phyloP scores from a whole-genome alignment of 768 basidiomycete genomes.

The Tylopilus rubrobrunneus region DNA sequence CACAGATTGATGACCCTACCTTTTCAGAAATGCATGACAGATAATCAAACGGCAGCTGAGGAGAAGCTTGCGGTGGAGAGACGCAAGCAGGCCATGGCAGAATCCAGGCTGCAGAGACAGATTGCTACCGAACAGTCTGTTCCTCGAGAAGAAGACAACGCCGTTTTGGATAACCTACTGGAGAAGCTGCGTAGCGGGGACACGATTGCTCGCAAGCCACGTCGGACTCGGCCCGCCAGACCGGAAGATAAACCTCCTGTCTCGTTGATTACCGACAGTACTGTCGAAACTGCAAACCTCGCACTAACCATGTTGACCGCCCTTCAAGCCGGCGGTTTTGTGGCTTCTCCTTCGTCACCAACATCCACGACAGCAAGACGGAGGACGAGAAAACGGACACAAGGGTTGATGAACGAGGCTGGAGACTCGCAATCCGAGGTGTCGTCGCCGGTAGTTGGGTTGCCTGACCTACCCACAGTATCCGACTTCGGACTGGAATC shows the following conservation, averaged over 20 bases:
- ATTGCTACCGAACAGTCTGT: conserved; percentile 41
- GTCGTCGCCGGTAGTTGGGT: conserved; percentile 22
- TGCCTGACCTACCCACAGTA: conserved; percentile 26
- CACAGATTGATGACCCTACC: conserved; percentile 1
- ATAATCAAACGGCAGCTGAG: conserved; percentile 73
- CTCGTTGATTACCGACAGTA: conserved; percentile 20
- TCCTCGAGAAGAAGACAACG: conserved; percentile 51
- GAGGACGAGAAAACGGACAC: conserved; percentile 25
- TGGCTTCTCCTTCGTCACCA: conserved; percentile 47
- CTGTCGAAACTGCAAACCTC: conserved; percentile 44
- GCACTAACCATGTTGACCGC: conserved; percentile 76
- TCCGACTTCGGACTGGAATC: conserved; percentile 28
- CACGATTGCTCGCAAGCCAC: conserved; percentile 51
- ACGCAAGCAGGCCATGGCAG: conserved; percentile 65
- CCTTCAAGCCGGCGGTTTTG: conserved; percentile 69
- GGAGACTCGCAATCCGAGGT: conserved; percentile 28
- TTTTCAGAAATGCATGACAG: conserved; percentile 77
- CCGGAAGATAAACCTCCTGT: conserved; percentile 30
- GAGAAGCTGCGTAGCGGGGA: conserved; percentile 71
- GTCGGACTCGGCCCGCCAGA: conserved; percentile 42
- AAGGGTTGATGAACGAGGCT: conserved; percentile 36
- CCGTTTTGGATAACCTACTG: conserved; percentile 66
- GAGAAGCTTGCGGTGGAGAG: conserved; percentile 65
- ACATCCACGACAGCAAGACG: conserved; percentile 33
- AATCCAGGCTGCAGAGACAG: conserved; percentile 52